phyloP scores from a whole-genome alignment of 176 grass and related monocot species.

The Carex littledalei region DNA sequence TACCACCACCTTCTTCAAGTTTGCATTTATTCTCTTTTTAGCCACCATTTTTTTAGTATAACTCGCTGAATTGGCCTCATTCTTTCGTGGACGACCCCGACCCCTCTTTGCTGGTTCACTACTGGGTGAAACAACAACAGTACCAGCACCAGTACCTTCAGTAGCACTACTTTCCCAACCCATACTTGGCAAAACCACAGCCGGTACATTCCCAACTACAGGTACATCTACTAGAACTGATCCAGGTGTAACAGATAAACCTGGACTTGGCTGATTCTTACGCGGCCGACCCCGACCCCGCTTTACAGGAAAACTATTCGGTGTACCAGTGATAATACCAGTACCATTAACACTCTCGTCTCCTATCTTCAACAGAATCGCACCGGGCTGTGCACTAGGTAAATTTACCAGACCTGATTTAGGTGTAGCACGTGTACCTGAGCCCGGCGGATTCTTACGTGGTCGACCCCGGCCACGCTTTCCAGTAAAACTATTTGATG shows the following conservation, averaged over 20 bases:
- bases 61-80: not conserved
- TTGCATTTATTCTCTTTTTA: slow-evolving; percentile 19
- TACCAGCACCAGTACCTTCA: not conserved
- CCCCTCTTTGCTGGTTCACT: slow-evolving; percentile 13
- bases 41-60: slow-evolving; percentile 10
- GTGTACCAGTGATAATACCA: not conserved
- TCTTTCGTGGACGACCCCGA: slow-evolving; percentile 25
- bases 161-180: not conserved
- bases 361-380: not conserved
- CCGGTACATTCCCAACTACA: slow-evolving; percentile 1
- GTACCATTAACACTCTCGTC: not conserved
- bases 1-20: slow-evolving; percentile 7
- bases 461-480: slow-evolving; percentile 16
- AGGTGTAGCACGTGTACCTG: not conserved
- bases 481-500: not conserved
- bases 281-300: slow-evolving; percentile 10
- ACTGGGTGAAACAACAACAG: not conserved
- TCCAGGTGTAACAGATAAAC: not conserved
- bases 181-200: not conserved
- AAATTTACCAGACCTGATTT: not conserved
- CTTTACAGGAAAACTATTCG: not conserved
- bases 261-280: not conserved
- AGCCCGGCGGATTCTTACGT: not conserved
- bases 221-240: not conserved
- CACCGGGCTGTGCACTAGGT: not conserved